Base-by-base conservation (phyloP, 2,329 filamentous ascomycete species). In the Tolypocladium tundrense region DNA sequence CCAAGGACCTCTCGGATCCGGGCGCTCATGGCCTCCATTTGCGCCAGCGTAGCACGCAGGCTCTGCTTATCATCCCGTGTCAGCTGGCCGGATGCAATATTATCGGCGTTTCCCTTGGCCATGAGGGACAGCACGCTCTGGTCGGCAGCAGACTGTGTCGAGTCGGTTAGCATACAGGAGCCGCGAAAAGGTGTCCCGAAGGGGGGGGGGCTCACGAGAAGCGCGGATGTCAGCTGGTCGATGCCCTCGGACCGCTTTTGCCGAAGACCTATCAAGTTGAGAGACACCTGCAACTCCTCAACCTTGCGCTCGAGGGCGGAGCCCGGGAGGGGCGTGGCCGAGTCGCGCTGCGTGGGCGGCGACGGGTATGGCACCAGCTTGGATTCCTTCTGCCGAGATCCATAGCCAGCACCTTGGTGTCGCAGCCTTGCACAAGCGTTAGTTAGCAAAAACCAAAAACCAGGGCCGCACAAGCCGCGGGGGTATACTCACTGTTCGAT, bases 201-300 rank as follows among this genome's bases (percentile, higher is more conserved):
- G 21, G 45, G 40, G 6, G 40, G 37, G 56, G 31, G 39, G 80
- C 85, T 77, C 75, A 88, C 86, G 62, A 88, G 76, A 62, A 90
- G 76, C 56, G 82, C 78, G 60, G 82, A 76, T 56, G 86, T 76
- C 59, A 90, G 77, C 54, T 75, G 75, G 58, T 78, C 73, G 54
- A 85, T 67, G 39, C 76, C 74, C 54, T 82, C 74, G 31, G 79
- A 76, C 56, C 72, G 71, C 61, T 78, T 75, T 62, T 77, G 76
- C 57, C 76, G 77, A 53, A 90, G 74, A 60, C 81, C 79, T 51
- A 80, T 76, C 39, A 91, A 76, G 60, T 83, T 85, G 60, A 90
- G 77, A 5, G 85, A 86, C 50, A 84, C 80, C 67, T 88, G 86
- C 66, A 87, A 80, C 69, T 88, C 83, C 56, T 80, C 77, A 24